Base-by-base conservation (phyloP, 768 basidiomycete genomes). In the Pisolithus sp. region DNA sequence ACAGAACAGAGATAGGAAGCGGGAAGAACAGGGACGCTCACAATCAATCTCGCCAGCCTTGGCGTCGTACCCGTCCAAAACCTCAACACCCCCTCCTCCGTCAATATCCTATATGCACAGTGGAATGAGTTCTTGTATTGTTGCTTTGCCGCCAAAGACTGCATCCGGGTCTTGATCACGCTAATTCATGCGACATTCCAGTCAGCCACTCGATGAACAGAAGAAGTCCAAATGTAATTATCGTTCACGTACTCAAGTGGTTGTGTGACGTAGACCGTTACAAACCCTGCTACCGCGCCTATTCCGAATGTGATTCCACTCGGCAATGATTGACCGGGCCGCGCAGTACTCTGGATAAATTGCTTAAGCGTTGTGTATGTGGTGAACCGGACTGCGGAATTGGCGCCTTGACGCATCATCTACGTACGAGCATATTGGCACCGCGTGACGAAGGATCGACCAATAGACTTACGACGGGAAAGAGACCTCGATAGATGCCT, bases 61-160 rank as follows among this genome's bases (percentile, higher is more conserved):
- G 96, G 96, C 4, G 94, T 95, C 7, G 95, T 93, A 2, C 96
- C 96, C 3, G 88, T 89, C 96, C 96, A 99, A 69, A 99, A 96
- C 46, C 87, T 79, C n/a, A 82, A 60, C 7, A 96, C 58, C 2
- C 96, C 96, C 62, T 98, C 93, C 67, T 98, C 95, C 0, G 85
- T 92, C 57, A 92, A 83, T 63, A 97, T 93, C 43, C 94, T 79
- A 62, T 96, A 95, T 5, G 85, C 94, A 59, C 95, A 98, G 60
- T 98, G 93, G 72, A 97, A 89, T 3, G 93, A 85, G 62, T 99
- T 97, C 36, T 85, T 82, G 65, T 98, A 99, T 53, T 93, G 85
- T 21, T 75, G 70, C 9, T 80, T 76, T 0, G 95, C 96, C 51
- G 81, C 79, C 9, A 99, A 76, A 5, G 91, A 85, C 68, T 99